Conservation (phyloP, 768 basidiomycete species). For the Suillus subluteus region DNA sequence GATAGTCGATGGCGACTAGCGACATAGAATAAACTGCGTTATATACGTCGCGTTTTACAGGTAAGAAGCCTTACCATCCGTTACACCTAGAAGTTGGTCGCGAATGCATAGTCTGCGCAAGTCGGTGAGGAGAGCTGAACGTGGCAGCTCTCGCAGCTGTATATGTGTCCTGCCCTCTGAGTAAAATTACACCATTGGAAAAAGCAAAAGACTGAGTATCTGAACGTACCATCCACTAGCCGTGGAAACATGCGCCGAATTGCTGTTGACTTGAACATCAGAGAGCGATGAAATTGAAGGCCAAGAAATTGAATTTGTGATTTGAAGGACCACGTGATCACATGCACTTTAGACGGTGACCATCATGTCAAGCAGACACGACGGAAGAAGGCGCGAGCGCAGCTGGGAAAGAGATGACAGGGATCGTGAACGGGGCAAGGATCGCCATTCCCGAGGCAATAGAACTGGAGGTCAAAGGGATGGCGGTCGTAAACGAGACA, state of each 20-base stretch:
- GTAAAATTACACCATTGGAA: conserved; percentile 5
- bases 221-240: conserved; percentile 22
- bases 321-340: conserved; percentile 28
- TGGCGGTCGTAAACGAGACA: conserved; percentile 37
- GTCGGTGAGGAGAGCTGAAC: conserved; percentile 57
- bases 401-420: conserved; percentile 60
- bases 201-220: background rate
- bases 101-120: conserved; percentile 48
- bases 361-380: conserved; percentile 60
- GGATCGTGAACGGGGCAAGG: conserved; percentile 50
- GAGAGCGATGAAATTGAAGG: background rate
- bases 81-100: conserved; percentile 48
- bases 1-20: conserved; percentile 62
- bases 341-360: conserved; percentile 36
- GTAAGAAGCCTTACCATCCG: conserved; percentile 34
- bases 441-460: conserved; percentile 46
- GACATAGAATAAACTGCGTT: background rate
- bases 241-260: conserved; percentile 22
- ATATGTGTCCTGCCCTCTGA: conserved; percentile 44
- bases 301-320: background rate
- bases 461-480: conserved; percentile 38
- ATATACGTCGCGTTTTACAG: background rate
- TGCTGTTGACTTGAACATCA: conserved; percentile 24
- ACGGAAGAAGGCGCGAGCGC: conserved; percentile 60
- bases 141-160: conserved; percentile 51